Evolutionary conservation across 1,139 yeast species (phyloP).

Genomic region (Taiozyma onychis): DNA sequence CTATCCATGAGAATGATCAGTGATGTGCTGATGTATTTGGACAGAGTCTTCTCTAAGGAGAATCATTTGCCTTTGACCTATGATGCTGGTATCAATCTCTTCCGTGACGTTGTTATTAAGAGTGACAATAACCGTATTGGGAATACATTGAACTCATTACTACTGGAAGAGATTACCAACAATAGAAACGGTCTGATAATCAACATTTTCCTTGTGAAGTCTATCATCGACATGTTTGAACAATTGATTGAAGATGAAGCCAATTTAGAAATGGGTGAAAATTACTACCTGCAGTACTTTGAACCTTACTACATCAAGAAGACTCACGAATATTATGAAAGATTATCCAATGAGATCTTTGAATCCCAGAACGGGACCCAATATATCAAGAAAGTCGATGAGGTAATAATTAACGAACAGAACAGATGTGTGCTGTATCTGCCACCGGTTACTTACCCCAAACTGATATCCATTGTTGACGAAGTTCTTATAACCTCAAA

Average conservation of each 20-base stretch:
- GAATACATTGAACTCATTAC: conserved; percentile 37
- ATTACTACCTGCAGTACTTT: conserved; percentile 56
- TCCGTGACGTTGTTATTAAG: conserved; percentile 40
- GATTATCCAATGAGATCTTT: conserved; percentile 40
- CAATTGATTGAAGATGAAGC: conserved; percentile 38
- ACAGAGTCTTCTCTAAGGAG: conserved; percentile 79
- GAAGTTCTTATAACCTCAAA: conserved; percentile 57
- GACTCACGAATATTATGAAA: conserved; percentile 51
- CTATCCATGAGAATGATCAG: conserved; percentile 75
- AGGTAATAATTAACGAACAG: conserved; percentile 51
- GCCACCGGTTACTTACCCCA: conserved; percentile 49
- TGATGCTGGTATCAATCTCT: conserved; percentile 67
- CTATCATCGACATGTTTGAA: conserved; percentile 69
- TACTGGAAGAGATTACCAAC: conserved; percentile 52
- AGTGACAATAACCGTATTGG: conserved; percentile 48
- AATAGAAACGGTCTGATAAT: conserved; percentile 59
- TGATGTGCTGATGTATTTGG: conserved; percentile 81
- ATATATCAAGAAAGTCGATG: conserved; percentile 49
- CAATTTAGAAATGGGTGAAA: conserved; percentile 32
- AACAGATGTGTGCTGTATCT: conserved; percentile 51
- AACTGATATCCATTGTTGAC: conserved; percentile 51
- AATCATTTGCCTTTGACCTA: conserved; percentile 61
- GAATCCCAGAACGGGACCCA: conserved; percentile 42
- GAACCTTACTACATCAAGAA: conserved; percentile 58
- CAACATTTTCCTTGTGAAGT: conserved; percentile 55